phyloP scores from a whole-genome alignment of 352 stramenopile genomes.

The Aphanomyces invadans region DNA sequence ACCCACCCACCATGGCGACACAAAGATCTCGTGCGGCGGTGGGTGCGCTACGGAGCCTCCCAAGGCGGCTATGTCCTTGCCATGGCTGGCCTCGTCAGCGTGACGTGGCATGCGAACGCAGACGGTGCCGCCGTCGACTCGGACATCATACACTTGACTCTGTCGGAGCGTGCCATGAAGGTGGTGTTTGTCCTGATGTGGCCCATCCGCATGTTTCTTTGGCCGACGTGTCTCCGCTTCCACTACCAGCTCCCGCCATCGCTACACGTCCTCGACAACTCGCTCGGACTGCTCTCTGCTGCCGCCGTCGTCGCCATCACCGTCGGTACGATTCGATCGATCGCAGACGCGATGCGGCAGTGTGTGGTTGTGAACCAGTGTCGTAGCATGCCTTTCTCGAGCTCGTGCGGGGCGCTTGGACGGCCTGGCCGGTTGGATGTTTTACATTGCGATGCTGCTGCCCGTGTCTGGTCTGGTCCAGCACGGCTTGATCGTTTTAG shows the following conservation, averaged over 20 bases:
- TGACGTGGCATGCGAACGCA: constrained; percentile 44
- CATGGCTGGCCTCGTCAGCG: constrained; percentile 29
- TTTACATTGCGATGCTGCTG: constrained; percentile 43
- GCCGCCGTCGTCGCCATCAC: neutral
- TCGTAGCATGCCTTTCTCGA: neutral
- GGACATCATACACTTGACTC: constrained; percentile 37
- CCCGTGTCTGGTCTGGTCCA: constrained; percentile 58
- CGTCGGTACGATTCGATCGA: neutral
- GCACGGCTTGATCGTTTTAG: constrained; percentile 51
- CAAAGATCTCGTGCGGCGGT: too few relatives aligned
- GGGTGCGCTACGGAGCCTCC: constrained; percentile 25
- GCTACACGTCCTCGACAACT: constrained; percentile 18
- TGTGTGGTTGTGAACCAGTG: neutral
- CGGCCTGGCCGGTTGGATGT: constrained; percentile 23
- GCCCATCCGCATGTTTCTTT: constrained; percentile 35
- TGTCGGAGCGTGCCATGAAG: constrained; percentile 43
- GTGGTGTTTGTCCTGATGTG: constrained; percentile 33
- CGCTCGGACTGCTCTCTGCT: neutral
- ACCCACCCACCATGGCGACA: constrained; percentile 8
- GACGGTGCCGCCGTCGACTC: constrained; percentile 32
- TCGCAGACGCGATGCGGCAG: neutral
- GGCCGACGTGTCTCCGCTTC: constrained; percentile 38
- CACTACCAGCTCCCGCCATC: constrained; percentile 47
- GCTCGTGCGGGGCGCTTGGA: neutral
- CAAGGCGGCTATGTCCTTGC: constrained; percentile 30